Conservation (phyloP, 2,329 filamentous ascomycete genomes). For the Hymenoscyphus albidus region DNA sequence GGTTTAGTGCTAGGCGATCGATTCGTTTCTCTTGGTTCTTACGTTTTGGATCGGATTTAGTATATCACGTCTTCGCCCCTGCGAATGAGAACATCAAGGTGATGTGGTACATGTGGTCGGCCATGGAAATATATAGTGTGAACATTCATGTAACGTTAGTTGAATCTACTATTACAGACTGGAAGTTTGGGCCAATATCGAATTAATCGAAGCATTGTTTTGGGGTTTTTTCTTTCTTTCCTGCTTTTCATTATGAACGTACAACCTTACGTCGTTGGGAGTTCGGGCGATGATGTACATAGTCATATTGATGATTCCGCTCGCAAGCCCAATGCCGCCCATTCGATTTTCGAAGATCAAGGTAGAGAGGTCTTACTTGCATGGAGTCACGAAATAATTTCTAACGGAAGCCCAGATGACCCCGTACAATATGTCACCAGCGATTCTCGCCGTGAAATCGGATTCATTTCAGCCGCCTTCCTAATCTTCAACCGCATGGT, state of each 20-base stretch:
- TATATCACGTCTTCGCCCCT: background rate
- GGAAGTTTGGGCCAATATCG: background rate
- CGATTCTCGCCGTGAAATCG: constrained; percentile 47
- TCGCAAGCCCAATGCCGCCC: background rate
- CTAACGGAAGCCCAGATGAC: background rate
- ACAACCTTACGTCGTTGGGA: background rate
- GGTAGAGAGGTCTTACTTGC: background rate
- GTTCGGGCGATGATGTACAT: background rate
- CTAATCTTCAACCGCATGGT: constrained; percentile 64
- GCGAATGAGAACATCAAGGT: background rate
- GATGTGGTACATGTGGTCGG: background rate
- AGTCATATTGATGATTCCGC: no score
- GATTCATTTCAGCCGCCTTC: constrained; percentile 51
- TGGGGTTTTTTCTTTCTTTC: background rate
- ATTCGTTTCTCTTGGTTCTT: background rate
- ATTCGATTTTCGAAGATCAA: background rate
- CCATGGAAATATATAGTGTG: background rate
- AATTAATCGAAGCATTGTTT: background rate
- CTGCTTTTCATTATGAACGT: background rate
- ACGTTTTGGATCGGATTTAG: background rate
- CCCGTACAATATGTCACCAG: constrained; percentile 16
- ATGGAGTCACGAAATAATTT: background rate
- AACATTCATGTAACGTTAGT: background rate
- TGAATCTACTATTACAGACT: background rate
- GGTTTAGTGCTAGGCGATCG: background rate